Evolutionary conservation across 2,329 filamentous ascomycete genomes (phyloP).

Genomic region (Colletotrichum sp.): DNA sequence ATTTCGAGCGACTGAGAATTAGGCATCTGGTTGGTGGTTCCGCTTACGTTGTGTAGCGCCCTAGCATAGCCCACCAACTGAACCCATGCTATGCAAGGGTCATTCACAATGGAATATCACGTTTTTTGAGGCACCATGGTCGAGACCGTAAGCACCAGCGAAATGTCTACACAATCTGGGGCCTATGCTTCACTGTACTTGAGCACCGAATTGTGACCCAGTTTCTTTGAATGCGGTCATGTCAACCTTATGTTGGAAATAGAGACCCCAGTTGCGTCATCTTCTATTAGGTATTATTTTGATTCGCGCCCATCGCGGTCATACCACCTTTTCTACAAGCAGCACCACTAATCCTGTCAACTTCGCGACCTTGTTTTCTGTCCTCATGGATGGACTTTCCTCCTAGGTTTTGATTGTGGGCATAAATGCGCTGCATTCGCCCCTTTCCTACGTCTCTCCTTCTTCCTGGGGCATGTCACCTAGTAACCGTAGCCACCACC

Average conservation of each 20-base stretch:
- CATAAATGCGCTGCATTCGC: not conserved
- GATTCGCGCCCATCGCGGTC: not conserved
- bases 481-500: not conserved
- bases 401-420: not conserved
- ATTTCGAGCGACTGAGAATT: not conserved
- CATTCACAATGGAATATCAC: not conserved
- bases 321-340: not conserved
- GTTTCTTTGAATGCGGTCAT: not conserved
- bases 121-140: not conserved
- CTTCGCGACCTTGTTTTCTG: not conserved
- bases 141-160: not conserved
- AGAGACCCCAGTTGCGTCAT: not conserved
- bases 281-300: not conserved
- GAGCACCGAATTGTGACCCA: not conserved
- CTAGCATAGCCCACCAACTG: not conserved
- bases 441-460: not conserved
- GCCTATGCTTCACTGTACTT: not conserved
- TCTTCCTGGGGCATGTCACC: not conserved
- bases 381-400: accelerated
- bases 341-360: not conserved
- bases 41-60: not conserved
- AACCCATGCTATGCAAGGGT: not conserved
- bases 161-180: not conserved
- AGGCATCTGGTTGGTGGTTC: not conserved
- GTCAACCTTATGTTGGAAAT: not conserved